These are phyloP conservation scores for Puya raimondii DNA, from an alignment of 176 grass and related monocot genomes.

Conservation along the genomic window DNA sequence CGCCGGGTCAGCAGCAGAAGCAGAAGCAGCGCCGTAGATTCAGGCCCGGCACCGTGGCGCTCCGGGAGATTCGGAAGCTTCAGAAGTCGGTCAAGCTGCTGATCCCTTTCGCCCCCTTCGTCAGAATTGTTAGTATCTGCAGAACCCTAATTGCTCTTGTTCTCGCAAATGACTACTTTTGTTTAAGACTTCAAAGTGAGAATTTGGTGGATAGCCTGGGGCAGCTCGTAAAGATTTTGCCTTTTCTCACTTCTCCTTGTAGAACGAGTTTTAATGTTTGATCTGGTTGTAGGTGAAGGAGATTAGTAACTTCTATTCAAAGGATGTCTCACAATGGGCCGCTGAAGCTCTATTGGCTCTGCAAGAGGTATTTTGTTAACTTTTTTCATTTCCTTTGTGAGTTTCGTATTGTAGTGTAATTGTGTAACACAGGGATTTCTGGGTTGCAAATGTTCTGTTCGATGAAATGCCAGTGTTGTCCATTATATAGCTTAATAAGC, in stretches of 20 bases:
- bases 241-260: background rate
- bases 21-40: conserved; percentile 13
- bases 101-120: conserved; percentile 49
- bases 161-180: background rate
- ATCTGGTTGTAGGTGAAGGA: conserved; percentile 54
- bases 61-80: conserved; percentile 54
- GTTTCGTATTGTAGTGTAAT: background rate
- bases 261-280: conserved; percentile 7
- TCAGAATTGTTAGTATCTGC: conserved; percentile 40
- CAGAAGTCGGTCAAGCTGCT: conserved; percentile 38
- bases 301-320: conserved; percentile 18
- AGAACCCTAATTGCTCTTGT: background rate
- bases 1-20: background rate
- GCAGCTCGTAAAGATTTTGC: background rate
- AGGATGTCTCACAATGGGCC: conserved; percentile 27
- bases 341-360: conserved; percentile 30
- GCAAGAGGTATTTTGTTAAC: conserved; percentile 30
- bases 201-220: background rate
- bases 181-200: background rate
- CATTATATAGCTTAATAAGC: too few relatives aligned
- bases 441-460: background rate
- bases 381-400: background rate
- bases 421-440: background rate
- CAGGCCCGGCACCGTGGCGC: conserved; percentile 44
- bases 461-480: too few relatives aligned